phyloP scores from a whole-genome alignment of 179 eudicot species.

The Nepenthes alata region DNA sequence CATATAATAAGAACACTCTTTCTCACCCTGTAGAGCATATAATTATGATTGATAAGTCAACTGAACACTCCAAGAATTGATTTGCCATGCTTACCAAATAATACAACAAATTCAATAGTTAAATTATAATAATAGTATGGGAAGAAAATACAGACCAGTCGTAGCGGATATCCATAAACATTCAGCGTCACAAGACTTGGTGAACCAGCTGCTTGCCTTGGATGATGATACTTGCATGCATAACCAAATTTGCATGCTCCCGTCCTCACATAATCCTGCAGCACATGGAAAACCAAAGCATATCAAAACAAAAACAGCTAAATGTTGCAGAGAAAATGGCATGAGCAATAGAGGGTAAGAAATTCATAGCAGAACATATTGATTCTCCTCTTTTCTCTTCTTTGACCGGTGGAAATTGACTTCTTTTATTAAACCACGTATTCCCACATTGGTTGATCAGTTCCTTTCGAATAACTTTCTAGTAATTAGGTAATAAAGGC shows the following conservation, averaged over 20 bases:
- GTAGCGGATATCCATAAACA: constrained; percentile 65
- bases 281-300: not conserved
- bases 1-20: constrained; percentile 55
- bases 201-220: constrained; percentile 68
- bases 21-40: constrained; percentile 41
- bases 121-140: not conserved
- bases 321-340: not conserved
- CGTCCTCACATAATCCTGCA: constrained; percentile 82
- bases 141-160: constrained; percentile 43
- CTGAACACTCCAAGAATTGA: too few relatives aligned
- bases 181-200: constrained; percentile 41
- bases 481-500: too few relatives aligned
- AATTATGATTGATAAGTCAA: not conserved
- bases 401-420: too few relatives aligned
- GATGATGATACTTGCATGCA: constrained; percentile 95
- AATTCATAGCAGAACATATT: too few relatives aligned
- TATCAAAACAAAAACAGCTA: not conserved
- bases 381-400: too few relatives aligned
- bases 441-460: too few relatives aligned
- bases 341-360: too few relatives aligned
- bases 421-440: too few relatives aligned
- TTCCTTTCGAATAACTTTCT: too few relatives aligned
- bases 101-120: too few relatives aligned
- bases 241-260: constrained; percentile 89
- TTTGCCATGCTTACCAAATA: too few relatives aligned